Base-by-base conservation (phyloP, 257 asterid species). In the Echites panduratus region DNA sequence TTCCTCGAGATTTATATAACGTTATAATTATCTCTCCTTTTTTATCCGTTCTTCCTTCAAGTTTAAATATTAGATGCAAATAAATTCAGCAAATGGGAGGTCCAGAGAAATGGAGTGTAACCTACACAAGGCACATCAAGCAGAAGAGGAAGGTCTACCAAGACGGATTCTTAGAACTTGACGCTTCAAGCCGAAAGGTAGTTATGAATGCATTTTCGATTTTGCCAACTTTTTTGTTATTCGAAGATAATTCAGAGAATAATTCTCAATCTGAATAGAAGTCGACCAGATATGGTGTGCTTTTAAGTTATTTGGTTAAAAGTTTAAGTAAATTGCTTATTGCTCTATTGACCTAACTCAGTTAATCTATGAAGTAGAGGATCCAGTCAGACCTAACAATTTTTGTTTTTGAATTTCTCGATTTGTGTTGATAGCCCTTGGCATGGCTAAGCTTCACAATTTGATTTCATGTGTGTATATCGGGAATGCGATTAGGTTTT, bases 81-180 rank as follows among this genome's bases (percentile, higher is more conserved):
- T 22, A 26, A 27, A 9, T 19, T 7, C 50, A 53, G 75, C 29
- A 58, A 32, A 86, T 90, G 98, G 98, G 78, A 75, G 88, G 82
- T 58, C 77, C 41, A 79, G 83, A 82, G 84, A 87, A 90, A 73
- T 94, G 99, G 97, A 78, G 79, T 79, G 99, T 84, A 77, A 89
- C 91, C 61, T 91, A 94, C 84, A 91, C 97, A 70, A 89, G 89
- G 73, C 99, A 94, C 82, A 82, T 91, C 62, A 89, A 79, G 79
- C 96, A 91, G 86, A 91, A 94, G 88, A 93, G 93, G 20, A 92
- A 92, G 79, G 87, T 88, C 70, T 89, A 87, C 81, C 99, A 88
- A 41, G 99, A 94, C 79, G 97, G 97, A 27, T 82, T 83, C 84
- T 81, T 91, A 70, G 89, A 86, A 82, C 85, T 86, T 66, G 89